Evolutionary conservation across 495 filamentous ascomycete species (phyloP).

Genomic region (Halenospora varia): DNA sequence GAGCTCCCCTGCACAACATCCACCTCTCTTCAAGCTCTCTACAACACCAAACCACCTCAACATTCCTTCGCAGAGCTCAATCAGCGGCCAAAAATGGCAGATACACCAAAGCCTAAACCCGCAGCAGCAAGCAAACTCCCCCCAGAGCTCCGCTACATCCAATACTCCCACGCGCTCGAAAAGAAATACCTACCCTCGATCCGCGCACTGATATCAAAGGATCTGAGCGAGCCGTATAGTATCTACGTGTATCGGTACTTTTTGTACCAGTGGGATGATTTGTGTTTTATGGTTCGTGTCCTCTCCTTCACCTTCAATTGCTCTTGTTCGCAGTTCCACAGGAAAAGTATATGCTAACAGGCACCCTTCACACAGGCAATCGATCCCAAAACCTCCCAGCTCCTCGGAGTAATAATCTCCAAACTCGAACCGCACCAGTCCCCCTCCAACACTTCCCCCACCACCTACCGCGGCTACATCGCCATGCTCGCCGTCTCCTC

Average conservation of each 20-base stretch:
- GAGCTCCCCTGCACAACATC: background rate
- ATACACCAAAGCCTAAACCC: background rate
- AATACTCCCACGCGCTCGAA: constrained; percentile 77
- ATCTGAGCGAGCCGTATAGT: constrained; percentile 97
- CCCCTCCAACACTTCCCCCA: constrained; percentile 55
- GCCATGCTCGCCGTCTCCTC: constrained; percentile 92
- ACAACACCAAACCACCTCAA: background rate
- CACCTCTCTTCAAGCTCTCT: background rate
- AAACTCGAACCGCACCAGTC: constrained; percentile 86
- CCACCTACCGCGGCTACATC: constrained; percentile 89
- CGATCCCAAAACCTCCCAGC: constrained; percentile 44
- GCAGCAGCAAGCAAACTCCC: constrained; percentile 24
- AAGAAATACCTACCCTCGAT: constrained; percentile 80
- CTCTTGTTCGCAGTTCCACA: background rate
- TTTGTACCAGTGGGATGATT: constrained; percentile 93
- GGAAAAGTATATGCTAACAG: background rate
- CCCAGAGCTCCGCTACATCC: constrained; percentile 68
- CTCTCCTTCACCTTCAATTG: background rate
- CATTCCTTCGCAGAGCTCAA: background rate
- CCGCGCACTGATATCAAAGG: constrained; percentile 89
- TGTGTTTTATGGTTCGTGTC: constrained; percentile 83
- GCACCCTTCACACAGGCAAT: constrained; percentile 51
- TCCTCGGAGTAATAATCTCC: constrained; percentile 88
- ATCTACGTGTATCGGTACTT: constrained; percentile 99
- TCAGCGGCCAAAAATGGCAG: constrained; percentile 13